Conservation (phyloP, 768 basidiomycete species). For the Gloeopeniophorella convolvens region DNA sequence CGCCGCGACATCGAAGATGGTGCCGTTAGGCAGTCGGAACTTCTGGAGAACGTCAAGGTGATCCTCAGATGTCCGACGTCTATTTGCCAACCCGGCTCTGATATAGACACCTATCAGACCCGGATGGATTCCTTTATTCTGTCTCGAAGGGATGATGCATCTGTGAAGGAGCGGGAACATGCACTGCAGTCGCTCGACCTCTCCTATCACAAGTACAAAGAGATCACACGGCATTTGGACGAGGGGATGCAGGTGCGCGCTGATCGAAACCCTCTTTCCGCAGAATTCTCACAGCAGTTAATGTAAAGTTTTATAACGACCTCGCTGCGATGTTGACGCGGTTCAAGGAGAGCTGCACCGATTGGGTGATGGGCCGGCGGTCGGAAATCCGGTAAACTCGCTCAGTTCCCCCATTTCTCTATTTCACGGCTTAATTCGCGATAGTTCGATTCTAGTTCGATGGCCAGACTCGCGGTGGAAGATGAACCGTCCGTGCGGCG, state of each 20-base stretch:
- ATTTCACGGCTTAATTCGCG: not conserved
- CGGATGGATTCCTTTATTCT: slow-evolving; percentile 69
- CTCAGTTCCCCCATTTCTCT: not conserved
- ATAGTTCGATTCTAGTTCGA: slow-evolving; percentile 36
- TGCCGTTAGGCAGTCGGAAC: slow-evolving; percentile 50
- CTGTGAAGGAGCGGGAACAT: slow-evolving; percentile 72
- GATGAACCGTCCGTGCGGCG: not conserved
- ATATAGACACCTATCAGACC: slow-evolving; percentile 33
- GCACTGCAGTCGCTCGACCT: slow-evolving; percentile 78
- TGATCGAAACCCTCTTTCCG: not conserved
- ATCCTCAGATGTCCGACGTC: slow-evolving; percentile 12
- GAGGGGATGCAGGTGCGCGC: slow-evolving; percentile 75
- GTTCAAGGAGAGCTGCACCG: slow-evolving; percentile 70
- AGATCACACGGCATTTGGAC: slow-evolving; percentile 76
- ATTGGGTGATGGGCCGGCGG: slow-evolving; percentile 66
- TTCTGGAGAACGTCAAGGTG: slow-evolving; percentile 68
- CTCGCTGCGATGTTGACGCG: slow-evolving; percentile 63
- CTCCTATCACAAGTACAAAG: slow-evolving; percentile 82
- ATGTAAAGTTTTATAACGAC: slow-evolving; percentile 82
- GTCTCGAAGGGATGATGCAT: slow-evolving; percentile 71
- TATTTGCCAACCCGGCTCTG: not conserved
- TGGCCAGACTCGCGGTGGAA: slow-evolving; percentile 34
- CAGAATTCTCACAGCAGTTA: not conserved
- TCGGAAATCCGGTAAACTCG: slow-evolving; percentile 65
- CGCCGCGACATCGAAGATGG: slow-evolving; percentile 48